phyloP scores from a whole-genome alignment of 495 filamentous ascomycete genomes.

The Penicillium longicatenatum region DNA sequence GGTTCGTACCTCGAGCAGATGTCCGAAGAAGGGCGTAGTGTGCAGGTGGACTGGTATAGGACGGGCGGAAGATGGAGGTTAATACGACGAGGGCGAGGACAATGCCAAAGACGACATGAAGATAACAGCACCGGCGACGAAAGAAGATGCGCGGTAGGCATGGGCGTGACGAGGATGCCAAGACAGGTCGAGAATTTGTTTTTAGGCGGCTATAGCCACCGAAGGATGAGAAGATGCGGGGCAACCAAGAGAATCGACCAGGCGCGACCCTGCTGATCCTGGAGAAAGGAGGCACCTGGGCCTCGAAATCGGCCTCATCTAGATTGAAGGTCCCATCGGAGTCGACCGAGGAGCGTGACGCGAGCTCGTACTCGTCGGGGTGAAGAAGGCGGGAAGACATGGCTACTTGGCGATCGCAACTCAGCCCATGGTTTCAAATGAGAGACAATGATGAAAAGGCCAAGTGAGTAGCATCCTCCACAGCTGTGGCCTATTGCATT shows the following conservation, averaged over 20 bases:
- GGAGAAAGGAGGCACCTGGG: slow-evolving; percentile 36
- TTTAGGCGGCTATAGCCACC: slow-evolving; percentile 40
- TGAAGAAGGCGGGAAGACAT: slow-evolving; percentile 48
- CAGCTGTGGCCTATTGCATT: neutral
- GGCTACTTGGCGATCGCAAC: neutral
- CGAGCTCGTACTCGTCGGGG: slow-evolving; percentile 51
- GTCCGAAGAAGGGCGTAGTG: slow-evolving; percentile 50
- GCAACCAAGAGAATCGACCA: slow-evolving; percentile 29
- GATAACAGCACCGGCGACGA: slow-evolving; percentile 66
- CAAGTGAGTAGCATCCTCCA: neutral
- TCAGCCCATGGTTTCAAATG: slow-evolving; percentile 1
- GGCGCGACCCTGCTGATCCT: slow-evolving; percentile 19
- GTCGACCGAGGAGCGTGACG: slow-evolving; percentile 45
- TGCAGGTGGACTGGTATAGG: slow-evolving; percentile 57
- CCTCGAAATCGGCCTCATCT: slow-evolving; percentile 52
- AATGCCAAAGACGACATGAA: slow-evolving; percentile 63
- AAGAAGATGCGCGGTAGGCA: slow-evolving; percentile 47
- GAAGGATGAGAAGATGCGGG: slow-evolving; percentile 29
- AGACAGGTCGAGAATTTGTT: slow-evolving; percentile 28
- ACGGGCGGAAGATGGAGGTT: slow-evolving; percentile 57
- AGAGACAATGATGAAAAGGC: neutral
- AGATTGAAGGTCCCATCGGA: slow-evolving; percentile 51
- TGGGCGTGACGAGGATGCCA: slow-evolving; percentile 26
- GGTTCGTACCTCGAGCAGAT: slow-evolving; percentile 34
- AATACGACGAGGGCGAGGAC: slow-evolving; percentile 60